Percentiles rank a stretch among this genome's conserved stretches.
phyloP scores from a whole-genome alignment of 2,329 filamentous ascomycete genomes.

The Fusarium sororula region DNA sequence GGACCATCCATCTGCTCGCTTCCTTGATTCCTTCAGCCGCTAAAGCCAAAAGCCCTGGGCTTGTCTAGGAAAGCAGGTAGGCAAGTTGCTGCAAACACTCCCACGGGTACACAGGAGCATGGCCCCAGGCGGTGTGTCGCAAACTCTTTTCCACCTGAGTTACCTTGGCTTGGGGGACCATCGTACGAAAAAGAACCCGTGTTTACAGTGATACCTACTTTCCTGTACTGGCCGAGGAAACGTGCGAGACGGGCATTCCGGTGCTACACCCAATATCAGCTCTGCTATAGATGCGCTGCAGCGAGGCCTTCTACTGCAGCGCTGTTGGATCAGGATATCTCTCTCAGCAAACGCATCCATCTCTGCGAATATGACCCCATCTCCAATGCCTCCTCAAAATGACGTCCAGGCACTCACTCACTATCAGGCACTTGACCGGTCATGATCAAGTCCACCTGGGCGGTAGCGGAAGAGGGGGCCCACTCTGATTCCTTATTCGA shows the following conservation, averaged over 20 bases:
- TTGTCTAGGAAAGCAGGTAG: neutral
- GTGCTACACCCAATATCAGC: constrained; percentile 23
- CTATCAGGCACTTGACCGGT: constrained; percentile 35
- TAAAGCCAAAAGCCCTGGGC: constrained; percentile 17
- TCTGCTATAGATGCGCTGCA: constrained; percentile 10
- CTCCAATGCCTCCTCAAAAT: constrained; percentile 27
- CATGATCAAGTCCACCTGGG: constrained; percentile 25
- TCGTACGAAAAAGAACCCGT: constrained; percentile 33
- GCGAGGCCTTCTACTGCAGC: constrained; percentile 22
- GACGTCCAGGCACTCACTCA: constrained; percentile 27
- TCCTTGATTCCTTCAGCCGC: constrained; percentile 34
- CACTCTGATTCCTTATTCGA: constrained; percentile 44
- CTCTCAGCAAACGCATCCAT: neutral
- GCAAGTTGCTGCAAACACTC: constrained; percentile 38
- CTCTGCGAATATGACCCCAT: constrained; percentile 21
- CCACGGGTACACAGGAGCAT: constrained; percentile 33
- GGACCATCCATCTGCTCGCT: constrained; percentile 13
- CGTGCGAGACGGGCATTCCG: constrained; percentile 13
- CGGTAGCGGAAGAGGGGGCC: constrained; percentile 43
- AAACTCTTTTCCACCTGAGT: constrained; percentile 14
- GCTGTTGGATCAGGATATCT: constrained; percentile 14
- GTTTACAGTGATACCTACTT: constrained; percentile 25
- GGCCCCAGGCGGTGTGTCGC: constrained; percentile 39
- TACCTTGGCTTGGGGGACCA: constrained; percentile 19
- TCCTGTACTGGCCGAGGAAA: constrained; percentile 32